Percentiles rank a stretch among this genome's conserved stretches.
These are phyloP conservation scores for Biscogniauxia mediterranea DNA, from an alignment of 2,329 filamentous ascomycete species.

Conservation along the genomic window DNA sequence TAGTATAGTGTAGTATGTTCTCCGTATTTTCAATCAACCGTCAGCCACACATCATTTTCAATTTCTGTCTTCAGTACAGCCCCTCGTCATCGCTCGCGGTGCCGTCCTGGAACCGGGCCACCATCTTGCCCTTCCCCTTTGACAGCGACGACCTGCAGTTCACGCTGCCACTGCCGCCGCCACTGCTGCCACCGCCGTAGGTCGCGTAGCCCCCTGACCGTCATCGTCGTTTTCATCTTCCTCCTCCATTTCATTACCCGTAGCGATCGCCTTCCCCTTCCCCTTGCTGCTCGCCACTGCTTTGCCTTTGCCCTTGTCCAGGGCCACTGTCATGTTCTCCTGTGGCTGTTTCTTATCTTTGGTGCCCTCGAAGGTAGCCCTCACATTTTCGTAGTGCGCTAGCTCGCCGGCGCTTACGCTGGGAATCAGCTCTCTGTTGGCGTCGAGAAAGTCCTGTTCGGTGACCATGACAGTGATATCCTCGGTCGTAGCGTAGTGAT, in stretches of 20 bases:
- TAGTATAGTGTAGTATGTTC: background rate
- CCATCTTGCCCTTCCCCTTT: slow-evolving; percentile 58
- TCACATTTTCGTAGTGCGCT: slow-evolving; percentile 83
- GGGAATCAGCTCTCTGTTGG: slow-evolving; percentile 83
- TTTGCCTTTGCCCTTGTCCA: slow-evolving; percentile 36
- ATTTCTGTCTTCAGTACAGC: slow-evolving; percentile 43
- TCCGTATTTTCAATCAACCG: background rate
- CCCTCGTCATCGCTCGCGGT: slow-evolving; percentile 57
- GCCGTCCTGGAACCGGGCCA: slow-evolving; percentile 50
- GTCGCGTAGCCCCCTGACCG: slow-evolving; percentile 29
- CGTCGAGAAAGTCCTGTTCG: slow-evolving; percentile 82
- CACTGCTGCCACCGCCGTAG: slow-evolving; percentile 25
- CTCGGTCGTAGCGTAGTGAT: slow-evolving; percentile 78
- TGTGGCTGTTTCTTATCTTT: slow-evolving; percentile 46
- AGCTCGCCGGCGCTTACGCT: slow-evolving; percentile 91
- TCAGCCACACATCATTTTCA: background rate
- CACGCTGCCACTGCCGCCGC: slow-evolving; percentile 9
- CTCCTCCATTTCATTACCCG: slow-evolving; percentile 32
- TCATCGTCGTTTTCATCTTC: slow-evolving; percentile 33
- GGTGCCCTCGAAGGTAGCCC: slow-evolving; percentile 75
- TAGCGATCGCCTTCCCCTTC: slow-evolving; percentile 37
- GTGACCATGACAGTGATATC: slow-evolving; percentile 86
- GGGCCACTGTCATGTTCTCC: slow-evolving; percentile 31
- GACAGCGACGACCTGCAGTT: slow-evolving; percentile 26
- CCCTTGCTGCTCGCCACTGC: slow-evolving; percentile 35